Percentiles rank a stretch among this genome's conserved stretches.
Conservation (phyloP, 2,329 filamentous ascomycete species). For the Penicillium sp. region DNA sequence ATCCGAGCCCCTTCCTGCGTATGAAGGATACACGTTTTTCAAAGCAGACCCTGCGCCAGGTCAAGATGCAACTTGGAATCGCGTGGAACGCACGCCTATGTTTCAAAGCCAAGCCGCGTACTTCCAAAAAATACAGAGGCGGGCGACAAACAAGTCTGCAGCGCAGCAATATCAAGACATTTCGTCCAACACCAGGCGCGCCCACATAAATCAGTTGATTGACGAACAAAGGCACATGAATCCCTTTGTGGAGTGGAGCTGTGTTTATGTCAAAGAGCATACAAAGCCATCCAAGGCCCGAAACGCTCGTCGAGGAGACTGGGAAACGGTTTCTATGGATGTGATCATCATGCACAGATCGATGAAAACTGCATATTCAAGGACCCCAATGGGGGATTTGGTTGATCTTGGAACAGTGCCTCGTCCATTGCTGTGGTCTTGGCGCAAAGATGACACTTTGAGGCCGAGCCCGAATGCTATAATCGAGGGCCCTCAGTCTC, state of each 20-base stretch:
- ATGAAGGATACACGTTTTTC: conserved; percentile 41
- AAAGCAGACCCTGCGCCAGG: conserved; percentile 33
- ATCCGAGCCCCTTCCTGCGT: conserved; percentile 10
- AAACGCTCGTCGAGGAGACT: conserved; percentile 28
- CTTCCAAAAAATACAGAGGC: conserved; percentile 31
- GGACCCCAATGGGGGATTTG: conserved; percentile 16
- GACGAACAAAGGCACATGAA: conserved; percentile 33
- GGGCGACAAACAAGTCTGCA: conserved; percentile 28
- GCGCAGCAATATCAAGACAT: conserved; percentile 34
- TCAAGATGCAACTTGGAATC: conserved; percentile 33
- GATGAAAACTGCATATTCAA: conserved; percentile 16
- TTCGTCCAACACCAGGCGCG: conserved; percentile 26
- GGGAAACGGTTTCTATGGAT: conserved; percentile 36
- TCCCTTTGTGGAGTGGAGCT: conserved; percentile 39
- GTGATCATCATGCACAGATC: conserved; percentile 37
- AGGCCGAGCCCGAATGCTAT: neutral
- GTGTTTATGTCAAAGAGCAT: conserved; percentile 38
- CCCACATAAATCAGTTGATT: conserved; percentile 40
- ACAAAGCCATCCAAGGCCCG: conserved; percentile 30
- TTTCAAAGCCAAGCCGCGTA: conserved; percentile 35
- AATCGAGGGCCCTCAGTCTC: neutral
- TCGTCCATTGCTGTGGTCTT: neutral
- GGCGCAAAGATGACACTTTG: neutral
- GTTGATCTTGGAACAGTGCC: neutral
- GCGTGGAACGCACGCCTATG: conserved; percentile 33